Conservation (phyloP, 139 green algal genomes). For the Chlamydomonas applanata region DNA sequence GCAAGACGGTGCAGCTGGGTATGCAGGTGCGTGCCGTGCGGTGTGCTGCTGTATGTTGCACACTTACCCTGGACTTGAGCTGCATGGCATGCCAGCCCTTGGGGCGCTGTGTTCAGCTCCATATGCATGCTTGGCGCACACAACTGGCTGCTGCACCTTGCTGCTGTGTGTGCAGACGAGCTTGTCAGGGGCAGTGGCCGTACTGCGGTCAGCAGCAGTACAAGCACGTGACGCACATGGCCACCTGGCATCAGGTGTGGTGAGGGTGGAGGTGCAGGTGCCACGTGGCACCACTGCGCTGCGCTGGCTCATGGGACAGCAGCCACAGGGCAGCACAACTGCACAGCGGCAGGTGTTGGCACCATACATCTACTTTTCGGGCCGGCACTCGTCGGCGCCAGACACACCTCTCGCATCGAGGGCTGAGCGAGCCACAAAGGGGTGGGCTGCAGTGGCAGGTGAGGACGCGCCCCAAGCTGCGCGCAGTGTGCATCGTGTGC, state of each 20-base stretch:
- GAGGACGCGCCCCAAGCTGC: too few relatives aligned
- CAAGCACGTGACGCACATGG: too few relatives aligned
- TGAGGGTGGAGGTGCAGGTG: slow-evolving; percentile 36
- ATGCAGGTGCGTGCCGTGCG: not conserved
- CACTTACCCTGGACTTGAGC: not conserved
- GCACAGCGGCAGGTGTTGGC: not conserved
- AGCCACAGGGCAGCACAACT: not conserved
- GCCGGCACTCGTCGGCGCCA: slow-evolving; percentile 63
- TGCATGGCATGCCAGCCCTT: not conserved
- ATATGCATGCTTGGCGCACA: not conserved
- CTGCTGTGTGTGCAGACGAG: not conserved
- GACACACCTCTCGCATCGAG: slow-evolving; percentile 49
- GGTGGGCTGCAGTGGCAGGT: slow-evolving; percentile 58
- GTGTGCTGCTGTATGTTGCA: not conserved
- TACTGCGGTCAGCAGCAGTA: not conserved
- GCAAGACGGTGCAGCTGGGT: not conserved
- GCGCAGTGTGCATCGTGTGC: not conserved
- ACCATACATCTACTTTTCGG: slow-evolving; percentile 75
- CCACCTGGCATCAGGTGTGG: slow-evolving; percentile 15
- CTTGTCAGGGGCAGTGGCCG: not conserved
- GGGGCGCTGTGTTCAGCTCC: not conserved
- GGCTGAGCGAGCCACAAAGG: slow-evolving; percentile 46
- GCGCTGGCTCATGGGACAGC: slow-evolving; percentile 49
- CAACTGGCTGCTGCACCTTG: not conserved
- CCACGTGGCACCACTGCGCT: slow-evolving; percentile 33